Percentiles rank a stretch among this genome's conserved stretches.
These are phyloP conservation scores for Usnea hakonensis DNA, from an alignment of 495 filamentous ascomycete genomes.

Conservation along the genomic window DNA sequence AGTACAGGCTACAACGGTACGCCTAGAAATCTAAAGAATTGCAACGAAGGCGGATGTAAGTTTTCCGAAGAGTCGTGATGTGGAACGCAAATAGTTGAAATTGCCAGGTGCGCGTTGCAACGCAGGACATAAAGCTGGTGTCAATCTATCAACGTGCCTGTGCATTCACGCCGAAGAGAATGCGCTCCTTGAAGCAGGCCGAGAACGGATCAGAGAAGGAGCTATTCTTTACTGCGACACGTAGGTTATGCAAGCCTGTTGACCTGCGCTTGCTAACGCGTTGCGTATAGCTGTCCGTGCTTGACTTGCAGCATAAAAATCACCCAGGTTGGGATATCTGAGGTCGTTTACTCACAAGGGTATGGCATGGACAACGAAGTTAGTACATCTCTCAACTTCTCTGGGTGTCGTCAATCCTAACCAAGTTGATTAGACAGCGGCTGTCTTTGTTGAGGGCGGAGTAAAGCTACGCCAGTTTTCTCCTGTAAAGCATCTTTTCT, in stretches of 20 bases:
- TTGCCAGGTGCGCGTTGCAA: slow-evolving; percentile 68
- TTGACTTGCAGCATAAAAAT: slow-evolving; percentile 99
- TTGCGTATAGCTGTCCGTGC: slow-evolving; percentile 63
- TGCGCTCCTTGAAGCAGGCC: slow-evolving; percentile 84
- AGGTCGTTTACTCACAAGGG: slow-evolving; percentile 88
- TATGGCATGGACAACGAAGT: slow-evolving; percentile 84
- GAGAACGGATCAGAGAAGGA: slow-evolving; percentile 75
- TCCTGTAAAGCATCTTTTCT: slow-evolving; percentile 49
- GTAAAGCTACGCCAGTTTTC: slow-evolving; percentile 74
- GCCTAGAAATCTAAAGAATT: slow-evolving; percentile 76
- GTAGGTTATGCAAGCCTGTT: slow-evolving; percentile 27
- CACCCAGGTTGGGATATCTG: slow-evolving; percentile 84
- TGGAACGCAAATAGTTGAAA: background rate
- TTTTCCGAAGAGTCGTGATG: background rate
- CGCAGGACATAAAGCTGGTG: slow-evolving; percentile 56
- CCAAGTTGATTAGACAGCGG: slow-evolving; percentile 49
- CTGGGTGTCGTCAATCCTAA: background rate
- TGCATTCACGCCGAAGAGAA: slow-evolving; percentile 98
- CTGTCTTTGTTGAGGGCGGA: slow-evolving; percentile 65
- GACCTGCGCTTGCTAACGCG: background rate
- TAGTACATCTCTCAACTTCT: slow-evolving; percentile 12
- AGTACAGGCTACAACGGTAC: slow-evolving; percentile 98
- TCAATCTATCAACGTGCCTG: slow-evolving; percentile 73
- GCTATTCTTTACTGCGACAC: slow-evolving; percentile 90
- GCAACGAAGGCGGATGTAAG: slow-evolving; percentile 86